Base-by-base conservation (phyloP, 2,329 filamentous ascomycete species). In the Phaeosphaeria sp. region DNA sequence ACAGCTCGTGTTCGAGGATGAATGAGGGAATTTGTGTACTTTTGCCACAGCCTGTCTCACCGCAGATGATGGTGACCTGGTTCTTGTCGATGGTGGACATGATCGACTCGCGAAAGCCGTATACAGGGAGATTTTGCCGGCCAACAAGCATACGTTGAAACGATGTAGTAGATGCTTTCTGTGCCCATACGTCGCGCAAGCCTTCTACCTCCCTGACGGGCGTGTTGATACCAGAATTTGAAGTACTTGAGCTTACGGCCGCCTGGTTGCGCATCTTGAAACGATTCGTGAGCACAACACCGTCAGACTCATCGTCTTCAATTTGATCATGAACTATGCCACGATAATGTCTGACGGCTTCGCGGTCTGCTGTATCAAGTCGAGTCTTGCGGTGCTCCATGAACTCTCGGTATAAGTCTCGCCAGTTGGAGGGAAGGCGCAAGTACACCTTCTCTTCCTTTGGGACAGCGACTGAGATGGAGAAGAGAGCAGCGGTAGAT, bases 11-110 rank as follows among this genome's bases (percentile, higher is more conserved):
- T 75, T 99, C 95, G 7, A 99, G 82, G 53, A 99, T 86, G 73
- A 96, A 98, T 0, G 93, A 89, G 5, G 95, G 95, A n/a, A 97
- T 90, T 71, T 99, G 95, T 0, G 95, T 99, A 77, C 93, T 97
- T 81, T 99, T 99, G 63, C 95, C 95, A 74, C 91, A 97, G 66
- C 95, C 95, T 2, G 95, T 99, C 79, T 99, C 95, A 74, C 95
- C 95, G 74, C 94, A 98, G 27, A 99, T 87, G 58, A 99, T 97
- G 9, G 95, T 89, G 9, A 96, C 90, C 70, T 95, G 93, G 64
- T 96, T 86, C 21, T 86, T 83, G 47, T 92, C 89, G 27, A 99
- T 89, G 1, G 91, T 86, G 24, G 87, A 83, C 13, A 98, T 80
- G 7, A 97, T 92, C 49, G 92, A 85, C 13, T 91, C 81, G 64